Conservation (phyloP, 108 stramenopile species). For the Hondaea fermentalgiana region DNA sequence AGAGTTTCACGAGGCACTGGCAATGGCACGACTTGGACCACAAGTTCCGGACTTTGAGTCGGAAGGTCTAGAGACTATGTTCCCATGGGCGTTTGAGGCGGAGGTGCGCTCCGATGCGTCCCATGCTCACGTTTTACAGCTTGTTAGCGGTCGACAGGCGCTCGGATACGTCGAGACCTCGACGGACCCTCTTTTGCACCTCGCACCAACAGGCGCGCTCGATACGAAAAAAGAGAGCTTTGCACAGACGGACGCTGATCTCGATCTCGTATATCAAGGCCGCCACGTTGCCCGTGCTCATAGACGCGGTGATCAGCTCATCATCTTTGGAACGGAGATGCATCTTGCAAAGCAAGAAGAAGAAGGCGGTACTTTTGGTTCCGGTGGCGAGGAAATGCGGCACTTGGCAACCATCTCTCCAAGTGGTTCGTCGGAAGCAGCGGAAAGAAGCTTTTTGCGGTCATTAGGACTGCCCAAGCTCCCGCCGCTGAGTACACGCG, state of each 20-base stretch:
- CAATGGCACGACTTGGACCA: not conserved
- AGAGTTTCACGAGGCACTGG: not conserved
- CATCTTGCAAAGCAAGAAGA: not conserved
- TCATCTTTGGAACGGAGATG: not conserved
- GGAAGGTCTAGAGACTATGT: not conserved
- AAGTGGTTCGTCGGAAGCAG: not conserved
- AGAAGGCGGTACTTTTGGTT: not conserved
- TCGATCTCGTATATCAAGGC: not conserved
- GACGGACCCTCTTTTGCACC: not conserved
- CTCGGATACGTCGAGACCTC: not conserved
- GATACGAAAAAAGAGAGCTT: not conserved
- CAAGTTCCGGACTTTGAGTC: not conserved
- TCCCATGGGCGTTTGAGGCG: conserved; percentile 7
- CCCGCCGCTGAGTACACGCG: not conserved
- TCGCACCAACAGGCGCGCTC: not conserved
- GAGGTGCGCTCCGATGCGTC: not conserved
- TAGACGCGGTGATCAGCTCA: not conserved
- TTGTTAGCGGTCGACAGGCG: not conserved
- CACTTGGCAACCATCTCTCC: not conserved
- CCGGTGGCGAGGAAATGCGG: not conserved
- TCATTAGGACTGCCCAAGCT: not conserved
- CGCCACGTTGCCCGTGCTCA: not conserved
- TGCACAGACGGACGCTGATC: not conserved
- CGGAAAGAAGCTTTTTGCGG: not conserved
- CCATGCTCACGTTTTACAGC: not conserved